Percentiles rank a stretch among this genome's conserved stretches.
These are phyloP conservation scores for Plasmodium gallinaceum DNA, from an alignment of 169 alveolate genomes.

Conservation along the genomic window DNA sequence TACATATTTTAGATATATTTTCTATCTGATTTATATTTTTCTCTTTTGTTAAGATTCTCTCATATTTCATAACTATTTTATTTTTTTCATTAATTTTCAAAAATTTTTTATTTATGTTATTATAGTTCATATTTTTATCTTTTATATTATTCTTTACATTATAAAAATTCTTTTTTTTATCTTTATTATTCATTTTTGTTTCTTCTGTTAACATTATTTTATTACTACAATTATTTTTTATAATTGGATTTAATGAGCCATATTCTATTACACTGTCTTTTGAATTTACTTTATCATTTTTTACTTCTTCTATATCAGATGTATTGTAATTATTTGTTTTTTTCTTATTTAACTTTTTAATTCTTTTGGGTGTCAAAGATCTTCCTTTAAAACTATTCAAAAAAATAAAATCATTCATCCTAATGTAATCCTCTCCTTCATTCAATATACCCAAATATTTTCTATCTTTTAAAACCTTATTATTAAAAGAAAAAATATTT, in stretches of 20 bases:
- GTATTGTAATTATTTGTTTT: slow-evolving; percentile 7
- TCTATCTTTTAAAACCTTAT: not conserved
- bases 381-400: slow-evolving; percentile 1
- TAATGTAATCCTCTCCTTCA: slow-evolving; percentile 12
- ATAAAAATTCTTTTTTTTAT: too few species aligned
- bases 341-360: slow-evolving; percentile 12
- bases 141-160: too few species aligned
- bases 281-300: not conserved
- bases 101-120: too few species aligned
- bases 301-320: not conserved
- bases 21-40: too few species aligned
- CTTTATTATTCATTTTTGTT: too few species aligned
- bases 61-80: too few species aligned
- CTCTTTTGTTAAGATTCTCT: too few species aligned
- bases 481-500: not conserved
- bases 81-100: too few species aligned
- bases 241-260: slow-evolving; percentile 13
- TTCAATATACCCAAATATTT: not conserved
- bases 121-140: too few species aligned
- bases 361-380: slow-evolving; percentile 10
- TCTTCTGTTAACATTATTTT: not conserved
- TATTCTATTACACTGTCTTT: slow-evolving; percentile 15
- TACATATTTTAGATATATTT: too few species aligned
- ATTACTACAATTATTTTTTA: not conserved
- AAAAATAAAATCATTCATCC: slow-evolving; percentile 10